Evolutionary conservation across 106 monocot genomes (phyloP).

Genomic region (Alisma plantagoaquatica): DNA sequence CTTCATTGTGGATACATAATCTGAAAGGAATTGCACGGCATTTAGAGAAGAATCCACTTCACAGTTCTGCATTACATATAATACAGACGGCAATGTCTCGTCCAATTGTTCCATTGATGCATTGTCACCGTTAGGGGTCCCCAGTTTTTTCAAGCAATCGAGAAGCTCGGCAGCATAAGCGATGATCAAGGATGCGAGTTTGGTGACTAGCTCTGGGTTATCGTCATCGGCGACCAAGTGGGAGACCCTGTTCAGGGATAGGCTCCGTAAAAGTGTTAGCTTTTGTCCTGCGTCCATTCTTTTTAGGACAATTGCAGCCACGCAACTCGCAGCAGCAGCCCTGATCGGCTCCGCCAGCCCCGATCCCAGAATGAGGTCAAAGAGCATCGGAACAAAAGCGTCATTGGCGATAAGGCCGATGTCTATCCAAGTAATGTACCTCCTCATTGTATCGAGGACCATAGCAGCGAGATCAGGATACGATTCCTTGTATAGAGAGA

Average conservation of each 20-base stretch:
- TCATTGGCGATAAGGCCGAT: conserved; percentile 71
- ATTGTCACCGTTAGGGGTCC: conserved; percentile 18
- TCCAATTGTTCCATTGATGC: conserved; percentile 53
- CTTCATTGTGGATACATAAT: conserved; percentile 63
- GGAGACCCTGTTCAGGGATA: conserved; percentile 32
- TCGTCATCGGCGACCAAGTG: conserved; percentile 11
- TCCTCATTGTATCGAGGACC: conserved; percentile 50
- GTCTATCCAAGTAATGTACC: conserved; percentile 84
- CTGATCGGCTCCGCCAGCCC: conserved; percentile 26
- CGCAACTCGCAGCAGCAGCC: conserved; percentile 41
- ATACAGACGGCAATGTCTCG: conserved; percentile 58
- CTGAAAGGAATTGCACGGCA: conserved; percentile 47
- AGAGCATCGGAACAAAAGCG: conserved; percentile 54
- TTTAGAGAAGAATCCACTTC: conserved; percentile 30
- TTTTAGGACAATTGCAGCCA: conserved; percentile 59
- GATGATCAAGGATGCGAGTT: conserved; percentile 49
- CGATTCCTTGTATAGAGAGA: conserved; percentile 25
- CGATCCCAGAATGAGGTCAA: conserved; percentile 33
- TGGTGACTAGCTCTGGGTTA: conserved; percentile 24
- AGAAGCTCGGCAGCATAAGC: conserved; percentile 79
- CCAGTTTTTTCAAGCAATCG: conserved; percentile 54
- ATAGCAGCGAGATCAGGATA: conserved; percentile 41
- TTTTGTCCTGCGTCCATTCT: conserved; percentile 67
- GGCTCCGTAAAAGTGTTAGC: conserved; percentile 40
- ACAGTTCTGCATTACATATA: conserved; percentile 56